Base-by-base conservation (phyloP, 2,329 filamentous ascomycete genomes). In the Venturia oleaginea region DNA sequence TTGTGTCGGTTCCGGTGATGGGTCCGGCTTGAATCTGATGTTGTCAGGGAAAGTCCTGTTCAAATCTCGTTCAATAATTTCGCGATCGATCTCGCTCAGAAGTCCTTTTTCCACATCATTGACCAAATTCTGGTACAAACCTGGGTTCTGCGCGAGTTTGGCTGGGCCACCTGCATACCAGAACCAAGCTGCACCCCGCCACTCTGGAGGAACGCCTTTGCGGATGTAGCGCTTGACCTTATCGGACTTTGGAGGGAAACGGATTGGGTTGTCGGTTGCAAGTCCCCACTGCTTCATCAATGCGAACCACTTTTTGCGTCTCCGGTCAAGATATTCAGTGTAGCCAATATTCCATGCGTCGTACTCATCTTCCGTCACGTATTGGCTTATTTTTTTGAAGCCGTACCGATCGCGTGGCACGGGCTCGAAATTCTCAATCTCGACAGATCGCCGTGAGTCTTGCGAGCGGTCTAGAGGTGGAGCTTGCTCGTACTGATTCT, bases 41-140 rank as follows among this genome's bases (percentile, higher is more conserved):
- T 97, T 97, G 77, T 97, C 93, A 0, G 93, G 93, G 71, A 97
- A 97, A 0, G 93, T 97, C 48, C 93, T 86, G 76, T 97, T 90
- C 27, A 97, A 80, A 75, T 97, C 93, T 59, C 93, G 87, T 77
- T 97, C 93, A 70, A 97, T 96, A 61, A 92, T 89, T 71, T 97
- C 93, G 54, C 88, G 83, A 70, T 97, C 91, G 62, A 90, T 84
- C 68, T 87, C 83, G 69, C 78, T 85, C n/a, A 87, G 79, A 64
- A 79, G 78, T 19, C 80, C 83, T 0, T 84, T 80, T 71, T 89
- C 87, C 40, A 90, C 85, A 66, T 84, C 81, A 64, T 83, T 79
- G 27, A 32, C 27, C 22, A 65, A 32, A 62, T 86, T 81, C 62
- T 86, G 83, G 73, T 97, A 97, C 19, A 93, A 78, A 0, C 90